Conservation (phyloP, 208 protist species). For the Trypanosoma vivax region DNA sequence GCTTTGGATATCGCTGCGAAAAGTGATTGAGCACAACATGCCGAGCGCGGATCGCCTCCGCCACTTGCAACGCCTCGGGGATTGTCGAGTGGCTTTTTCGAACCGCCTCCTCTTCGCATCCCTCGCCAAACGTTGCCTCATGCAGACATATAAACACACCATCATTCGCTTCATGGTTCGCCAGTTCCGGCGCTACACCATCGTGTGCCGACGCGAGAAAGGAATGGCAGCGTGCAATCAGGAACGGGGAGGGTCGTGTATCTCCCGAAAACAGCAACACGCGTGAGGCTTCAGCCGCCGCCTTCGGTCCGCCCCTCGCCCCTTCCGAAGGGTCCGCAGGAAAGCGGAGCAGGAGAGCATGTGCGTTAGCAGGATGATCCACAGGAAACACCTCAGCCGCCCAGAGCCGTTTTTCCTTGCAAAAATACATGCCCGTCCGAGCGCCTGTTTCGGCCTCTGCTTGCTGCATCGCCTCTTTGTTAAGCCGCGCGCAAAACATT, state of each 20-base stretch:
- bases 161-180: not conserved
- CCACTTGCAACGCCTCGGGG: constrained; percentile 72
- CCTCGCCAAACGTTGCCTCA: constrained; percentile 91
- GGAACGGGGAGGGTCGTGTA: constrained; percentile 63
- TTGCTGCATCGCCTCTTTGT: not conserved
- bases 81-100: constrained; percentile 87
- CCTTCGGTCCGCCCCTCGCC: no score
- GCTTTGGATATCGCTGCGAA: constrained; percentile 87
- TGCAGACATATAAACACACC: constrained; percentile 83
- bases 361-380: constrained; percentile 80
- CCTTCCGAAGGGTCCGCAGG: constrained; percentile 21
- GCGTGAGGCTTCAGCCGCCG: constrained; percentile 14
- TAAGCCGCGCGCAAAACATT: constrained; percentile 4
- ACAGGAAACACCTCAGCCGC: constrained; percentile 68
- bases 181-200: not conserved
- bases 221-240: constrained; percentile 51
- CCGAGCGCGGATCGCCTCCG: constrained; percentile 24
- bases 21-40: constrained; percentile 88
- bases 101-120: constrained; percentile 71
- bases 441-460: not conserved
- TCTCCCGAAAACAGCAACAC: constrained; percentile 89
- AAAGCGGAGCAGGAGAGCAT: constrained; percentile 81
- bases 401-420: constrained; percentile 18
- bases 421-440: not conserved
- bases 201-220: constrained; percentile 22